Percentiles rank a stretch among this genome's conserved stretches.
Conservation (phyloP, 2,329 filamentous ascomycete genomes). For the Pseudonectria foliicola region DNA sequence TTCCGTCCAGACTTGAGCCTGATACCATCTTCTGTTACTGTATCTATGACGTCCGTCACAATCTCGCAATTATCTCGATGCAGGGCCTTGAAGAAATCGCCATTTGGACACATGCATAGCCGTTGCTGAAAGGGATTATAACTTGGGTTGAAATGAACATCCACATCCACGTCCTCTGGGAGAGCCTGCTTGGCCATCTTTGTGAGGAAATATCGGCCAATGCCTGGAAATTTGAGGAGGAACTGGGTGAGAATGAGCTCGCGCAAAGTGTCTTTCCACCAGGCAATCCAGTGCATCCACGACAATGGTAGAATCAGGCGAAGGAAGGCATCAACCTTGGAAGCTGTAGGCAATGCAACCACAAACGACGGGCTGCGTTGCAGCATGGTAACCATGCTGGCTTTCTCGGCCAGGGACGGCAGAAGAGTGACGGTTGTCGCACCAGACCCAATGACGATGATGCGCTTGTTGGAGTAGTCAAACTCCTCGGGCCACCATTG, state of each 20-base stretch:
- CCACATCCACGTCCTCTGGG: constrained; percentile 44
- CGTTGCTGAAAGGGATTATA: constrained; percentile 70
- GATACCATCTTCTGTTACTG: constrained; percentile 41
- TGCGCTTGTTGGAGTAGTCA: constrained; percentile 57
- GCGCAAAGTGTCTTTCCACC: constrained; percentile 41
- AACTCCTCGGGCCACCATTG: constrained; percentile 70
- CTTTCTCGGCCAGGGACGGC: constrained; percentile 59
- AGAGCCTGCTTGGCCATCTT: constrained; percentile 40
- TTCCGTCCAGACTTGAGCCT: constrained; percentile 38
- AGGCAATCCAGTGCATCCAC: constrained; percentile 39
- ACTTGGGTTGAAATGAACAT: constrained; percentile 56
- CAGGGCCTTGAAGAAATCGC: constrained; percentile 49
- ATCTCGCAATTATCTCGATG: constrained; percentile 37
- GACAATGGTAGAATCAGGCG: constrained; percentile 39
- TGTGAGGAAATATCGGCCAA: constrained; percentile 29
- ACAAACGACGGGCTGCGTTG: constrained; percentile 73
- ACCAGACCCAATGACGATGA: constrained; percentile 69
- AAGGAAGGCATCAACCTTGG: constrained; percentile 29
- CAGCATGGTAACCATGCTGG: constrained; percentile 65
- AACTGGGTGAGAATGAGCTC: constrained; percentile 35
- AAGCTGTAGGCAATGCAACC: constrained; percentile 41
- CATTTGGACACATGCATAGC: constrained; percentile 57
- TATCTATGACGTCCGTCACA: constrained; percentile 46
- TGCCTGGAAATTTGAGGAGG: constrained; percentile 19
- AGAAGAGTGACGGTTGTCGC: constrained; percentile 75